Conservation (phyloP, 495 filamentous ascomycete species). For the Pseudevernia furfuracea region DNA sequence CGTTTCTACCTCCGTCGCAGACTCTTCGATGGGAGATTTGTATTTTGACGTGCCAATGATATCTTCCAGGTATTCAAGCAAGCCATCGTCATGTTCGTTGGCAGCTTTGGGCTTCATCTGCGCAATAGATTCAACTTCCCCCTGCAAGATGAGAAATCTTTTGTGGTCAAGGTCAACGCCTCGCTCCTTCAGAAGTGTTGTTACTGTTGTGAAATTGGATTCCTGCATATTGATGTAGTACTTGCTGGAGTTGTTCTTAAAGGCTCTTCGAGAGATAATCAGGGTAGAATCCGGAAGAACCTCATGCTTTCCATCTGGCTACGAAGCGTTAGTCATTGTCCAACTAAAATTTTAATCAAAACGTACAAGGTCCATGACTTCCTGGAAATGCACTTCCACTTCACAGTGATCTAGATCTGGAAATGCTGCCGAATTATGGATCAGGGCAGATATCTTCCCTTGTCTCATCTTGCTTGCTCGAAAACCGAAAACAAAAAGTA, state of each 20-base stretch:
- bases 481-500: constrained; percentile 97
- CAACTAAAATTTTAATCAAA: not conserved
- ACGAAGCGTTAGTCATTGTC: constrained; percentile 22
- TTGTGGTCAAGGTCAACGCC: constrained; percentile 97
- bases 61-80: constrained; percentile 94
- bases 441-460: constrained; percentile 94
- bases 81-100: constrained; percentile 89
- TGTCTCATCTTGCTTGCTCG: constrained; percentile 98
- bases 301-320: constrained; percentile 61
- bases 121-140: constrained; percentile 95
- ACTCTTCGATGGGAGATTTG: constrained; percentile 92
- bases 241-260: constrained; percentile 96
- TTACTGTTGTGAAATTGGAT: constrained; percentile 87
- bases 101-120: constrained; percentile 98
- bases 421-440: constrained; percentile 86
- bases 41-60: constrained; percentile 98
- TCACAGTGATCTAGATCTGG: constrained; percentile 85
- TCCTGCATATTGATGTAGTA: constrained; percentile 89
- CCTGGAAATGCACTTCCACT: constrained; percentile 90
- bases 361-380: constrained; percentile 72
- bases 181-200: constrained; percentile 74
- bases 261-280: constrained; percentile 82
- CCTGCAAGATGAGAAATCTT: constrained; percentile 93
- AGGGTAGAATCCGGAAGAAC: constrained; percentile 75
- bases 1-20: constrained; percentile 76